These are phyloP conservation scores for Aspergillus kassunensis DNA, from an alignment of 495 filamentous ascomycete genomes.

Conservation along the genomic window DNA sequence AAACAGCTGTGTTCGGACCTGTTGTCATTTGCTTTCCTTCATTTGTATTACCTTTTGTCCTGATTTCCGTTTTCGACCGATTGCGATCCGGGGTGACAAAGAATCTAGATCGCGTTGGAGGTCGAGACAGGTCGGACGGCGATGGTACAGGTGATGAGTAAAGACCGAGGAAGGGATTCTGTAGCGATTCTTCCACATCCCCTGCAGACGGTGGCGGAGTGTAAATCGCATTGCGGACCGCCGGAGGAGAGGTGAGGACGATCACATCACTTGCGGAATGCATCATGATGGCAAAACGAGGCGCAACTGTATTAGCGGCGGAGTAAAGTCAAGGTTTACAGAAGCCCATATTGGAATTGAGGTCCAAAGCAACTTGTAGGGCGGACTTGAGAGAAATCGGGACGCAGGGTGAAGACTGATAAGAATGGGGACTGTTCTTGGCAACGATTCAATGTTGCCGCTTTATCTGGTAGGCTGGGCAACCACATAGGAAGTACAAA, in stretches of 20 bases:
- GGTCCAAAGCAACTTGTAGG: no score
- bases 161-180: slow-evolving; percentile 15
- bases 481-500: slow-evolving; percentile 24
- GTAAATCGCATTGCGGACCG: slow-evolving; percentile 15
- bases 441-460: slow-evolving; percentile 36
- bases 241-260: slow-evolving; percentile 41
- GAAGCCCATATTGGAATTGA: not conserved
- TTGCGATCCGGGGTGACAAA: slow-evolving; percentile 18
- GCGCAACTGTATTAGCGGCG: no score
- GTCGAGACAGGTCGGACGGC: slow-evolving; percentile 31
- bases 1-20: slow-evolving; percentile 8
- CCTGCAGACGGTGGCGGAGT: slow-evolving; percentile 16
- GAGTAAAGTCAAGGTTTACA: no score
- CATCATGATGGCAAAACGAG: slow-evolving; percentile 26
- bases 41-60: not conserved
- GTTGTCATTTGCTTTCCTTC: slow-evolving; percentile 8
- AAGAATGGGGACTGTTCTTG: slow-evolving; percentile 25
- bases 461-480: slow-evolving; percentile 34
- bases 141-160: slow-evolving; percentile 34
- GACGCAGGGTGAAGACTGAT: not conserved
- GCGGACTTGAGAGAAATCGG: not conserved
- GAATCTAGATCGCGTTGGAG: slow-evolving; percentile 27
- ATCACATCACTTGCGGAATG: slow-evolving; percentile 29
- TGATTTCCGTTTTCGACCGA: slow-evolving; percentile 8
- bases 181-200: slow-evolving; percentile 13